Evolutionary conservation across 1,139 yeast genomes (phyloP).

Genomic region (Candida sp.): DNA sequence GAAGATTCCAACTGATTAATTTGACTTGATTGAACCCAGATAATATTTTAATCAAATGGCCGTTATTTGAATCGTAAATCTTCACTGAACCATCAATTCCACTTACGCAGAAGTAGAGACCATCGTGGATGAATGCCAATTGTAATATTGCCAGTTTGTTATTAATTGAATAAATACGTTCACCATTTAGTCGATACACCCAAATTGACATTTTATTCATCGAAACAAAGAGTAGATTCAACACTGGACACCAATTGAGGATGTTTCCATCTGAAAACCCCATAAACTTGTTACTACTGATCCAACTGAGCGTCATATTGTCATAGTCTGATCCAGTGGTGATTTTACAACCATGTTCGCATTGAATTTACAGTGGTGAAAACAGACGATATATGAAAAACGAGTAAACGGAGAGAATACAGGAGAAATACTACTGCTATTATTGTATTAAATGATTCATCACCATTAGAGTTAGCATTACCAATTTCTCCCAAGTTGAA

Average conservation of each 20-base stretch:
- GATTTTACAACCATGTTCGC: no score
- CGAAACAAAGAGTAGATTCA: conserved; percentile 50
- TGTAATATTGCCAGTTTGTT: conserved; percentile 30
- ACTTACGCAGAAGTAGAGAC: conserved; percentile 40
- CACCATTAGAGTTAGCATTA: no score
- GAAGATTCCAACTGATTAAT: conserved; percentile 21
- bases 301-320: conserved; percentile 1
- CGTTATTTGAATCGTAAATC: conserved; percentile 49
- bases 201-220: conserved; percentile 47
- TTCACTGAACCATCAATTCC: conserved; percentile 44
- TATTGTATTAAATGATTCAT: no score
- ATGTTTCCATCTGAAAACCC: conserved; percentile 41
- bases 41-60: conserved; percentile 29
- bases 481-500: no score
- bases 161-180: conserved; percentile 49
- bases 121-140: conserved; percentile 34
- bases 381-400: no score
- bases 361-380: no score
- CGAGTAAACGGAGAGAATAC: no score
- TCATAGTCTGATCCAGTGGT: no score
- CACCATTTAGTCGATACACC: conserved; percentile 55
- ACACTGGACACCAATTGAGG: conserved; percentile 53
- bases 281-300: conserved; percentile 18
- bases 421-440: no score
- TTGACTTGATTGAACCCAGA: conserved; percentile 15